These are phyloP conservation scores for Datisca glomerata DNA, from an alignment of 306 rosid species.

Conservation along the genomic window DNA sequence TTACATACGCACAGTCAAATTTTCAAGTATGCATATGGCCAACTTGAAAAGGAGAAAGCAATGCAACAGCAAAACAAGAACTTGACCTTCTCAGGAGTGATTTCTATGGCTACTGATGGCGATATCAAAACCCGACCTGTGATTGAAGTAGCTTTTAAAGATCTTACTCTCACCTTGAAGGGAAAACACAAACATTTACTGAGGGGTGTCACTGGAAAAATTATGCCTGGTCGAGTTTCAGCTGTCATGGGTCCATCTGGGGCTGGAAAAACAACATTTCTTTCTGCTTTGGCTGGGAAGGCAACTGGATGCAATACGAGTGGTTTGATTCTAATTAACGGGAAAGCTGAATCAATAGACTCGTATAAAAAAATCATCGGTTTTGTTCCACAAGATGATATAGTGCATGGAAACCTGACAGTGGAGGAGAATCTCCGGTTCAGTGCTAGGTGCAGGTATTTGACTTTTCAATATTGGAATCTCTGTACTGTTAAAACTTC, in stretches of 20 bases:
- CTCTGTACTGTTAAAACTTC: neutral
- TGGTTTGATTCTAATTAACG: constrained; percentile 60
- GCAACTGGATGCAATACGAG: constrained; percentile 46
- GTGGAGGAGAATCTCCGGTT: constrained; percentile 87
- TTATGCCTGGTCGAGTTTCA: constrained; percentile 68
- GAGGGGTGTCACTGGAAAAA: constrained; percentile 62
- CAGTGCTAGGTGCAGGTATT: constrained; percentile 83
- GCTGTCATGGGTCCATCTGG: constrained; percentile 95
- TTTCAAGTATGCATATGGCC: constrained; percentile 78
- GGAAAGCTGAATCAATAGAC: constrained; percentile 51
- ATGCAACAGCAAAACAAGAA: constrained; percentile 56
- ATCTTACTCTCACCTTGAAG: constrained; percentile 56
- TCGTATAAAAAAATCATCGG: constrained; percentile 62
- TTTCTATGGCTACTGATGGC: constrained; percentile 58
- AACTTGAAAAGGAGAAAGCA: constrained; percentile 77
- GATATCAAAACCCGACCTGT: constrained; percentile 44
- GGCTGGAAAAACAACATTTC: constrained; percentile 87
- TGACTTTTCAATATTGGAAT: constrained; percentile 1
- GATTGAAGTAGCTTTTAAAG: constrained; percentile 69
- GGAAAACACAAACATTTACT: constrained; percentile 48
- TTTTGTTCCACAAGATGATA: constrained; percentile 86
- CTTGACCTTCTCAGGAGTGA: constrained; percentile 66
- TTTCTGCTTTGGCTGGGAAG: constrained; percentile 69
- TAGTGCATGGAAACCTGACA: constrained; percentile 80
- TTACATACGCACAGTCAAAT: constrained; percentile 65